Base-by-base conservation (phyloP, 345 rosid species). In the Dimocarpus longan region DNA sequence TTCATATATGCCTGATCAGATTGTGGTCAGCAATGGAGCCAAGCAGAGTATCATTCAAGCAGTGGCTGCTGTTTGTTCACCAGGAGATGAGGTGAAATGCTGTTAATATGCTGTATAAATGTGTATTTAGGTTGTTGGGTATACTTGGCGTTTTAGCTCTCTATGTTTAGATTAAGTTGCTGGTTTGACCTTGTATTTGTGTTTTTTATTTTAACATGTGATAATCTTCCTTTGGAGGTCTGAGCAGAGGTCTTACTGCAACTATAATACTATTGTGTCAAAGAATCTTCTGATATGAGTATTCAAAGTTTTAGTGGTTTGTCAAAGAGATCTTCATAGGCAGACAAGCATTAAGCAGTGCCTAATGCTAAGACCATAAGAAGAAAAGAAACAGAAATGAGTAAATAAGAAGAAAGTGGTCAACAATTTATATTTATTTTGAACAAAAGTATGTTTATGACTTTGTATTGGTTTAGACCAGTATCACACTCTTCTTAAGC, bases 11-110 rank as follows among this genome's bases (percentile, higher is more conserved):
- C 97, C 98, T 32, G 91, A 96, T 78, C 94, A 96, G 82, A 87
- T 96, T 77, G 76, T 94, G 78, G 97, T 96, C 73, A 96, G 99
- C 78, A 96, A 96, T 84, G 98, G 99, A 76, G 99, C 99, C 56
- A 96, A 96, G 82, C 99, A 96, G 85, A 71, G 95, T 78, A 76
- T 83, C 68, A 70, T 86, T 71, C 98, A 96, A 85, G 98, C 99
- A 13, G 90, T 91, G 39, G 86, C 91, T 78, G 99, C 99, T 5
- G 98, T 94, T 80, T 96, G 98, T 82, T 89, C 94, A 26, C 98
- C 97, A 0, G 98, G 98, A 19, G 99, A 96, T 85, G 99, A 96
- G 98, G 99, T 95, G 78, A 72, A 71, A 62, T 71, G 54, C 66
- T 48, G 70, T 59, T 16, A 21, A 21, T 64, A 10, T 80, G 32